These are phyloP conservation scores for Sporothrix inflata DNA, from an alignment of 2,329 filamentous ascomycete species.

Conservation along the genomic window DNA sequence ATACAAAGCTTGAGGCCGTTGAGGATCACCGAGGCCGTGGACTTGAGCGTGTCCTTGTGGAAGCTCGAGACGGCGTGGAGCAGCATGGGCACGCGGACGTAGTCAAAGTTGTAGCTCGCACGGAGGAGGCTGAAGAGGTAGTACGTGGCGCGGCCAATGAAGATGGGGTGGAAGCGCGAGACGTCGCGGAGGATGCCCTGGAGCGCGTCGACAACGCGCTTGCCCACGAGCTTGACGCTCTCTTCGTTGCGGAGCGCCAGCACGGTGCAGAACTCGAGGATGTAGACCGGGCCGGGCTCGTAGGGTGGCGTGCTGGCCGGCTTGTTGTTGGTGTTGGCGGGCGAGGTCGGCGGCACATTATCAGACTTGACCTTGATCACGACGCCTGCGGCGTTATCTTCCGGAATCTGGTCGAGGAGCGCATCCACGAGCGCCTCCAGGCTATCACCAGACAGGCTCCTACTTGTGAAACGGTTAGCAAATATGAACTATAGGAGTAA, in stretches of 20 bases:
- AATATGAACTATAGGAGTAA: not conserved
- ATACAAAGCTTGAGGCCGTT: constrained; percentile 82
- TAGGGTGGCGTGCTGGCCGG: constrained; percentile 65
- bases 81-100: constrained; percentile 87
- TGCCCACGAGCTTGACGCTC: constrained; percentile 73
- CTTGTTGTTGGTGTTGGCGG: constrained; percentile 61
- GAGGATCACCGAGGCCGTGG: constrained; percentile 74
- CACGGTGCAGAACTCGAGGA: constrained; percentile 88
- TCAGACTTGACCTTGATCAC: constrained; percentile 94
- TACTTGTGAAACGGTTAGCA: constrained; percentile 33
- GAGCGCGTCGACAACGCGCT: constrained; percentile 77
- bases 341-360: constrained; percentile 58
- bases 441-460: constrained; percentile 45
- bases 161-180: constrained; percentile 76
- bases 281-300: constrained; percentile 83
- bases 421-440: constrained; percentile 64
- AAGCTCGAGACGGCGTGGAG: constrained; percentile 91
- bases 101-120: constrained; percentile 86
- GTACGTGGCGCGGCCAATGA: constrained; percentile 80
- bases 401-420: constrained; percentile 81
- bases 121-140: constrained; percentile 83
- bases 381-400: constrained; percentile 72
- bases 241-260: constrained; percentile 75
- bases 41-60: constrained; percentile 74
- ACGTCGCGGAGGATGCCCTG: constrained; percentile 81